A percentile compares a stretch with the other conserved stretches of the same genome.
Evolutionary conservation across 2,329 filamentous ascomycete species (phyloP).

Genomic region (Alternaria brassicae): DNA sequence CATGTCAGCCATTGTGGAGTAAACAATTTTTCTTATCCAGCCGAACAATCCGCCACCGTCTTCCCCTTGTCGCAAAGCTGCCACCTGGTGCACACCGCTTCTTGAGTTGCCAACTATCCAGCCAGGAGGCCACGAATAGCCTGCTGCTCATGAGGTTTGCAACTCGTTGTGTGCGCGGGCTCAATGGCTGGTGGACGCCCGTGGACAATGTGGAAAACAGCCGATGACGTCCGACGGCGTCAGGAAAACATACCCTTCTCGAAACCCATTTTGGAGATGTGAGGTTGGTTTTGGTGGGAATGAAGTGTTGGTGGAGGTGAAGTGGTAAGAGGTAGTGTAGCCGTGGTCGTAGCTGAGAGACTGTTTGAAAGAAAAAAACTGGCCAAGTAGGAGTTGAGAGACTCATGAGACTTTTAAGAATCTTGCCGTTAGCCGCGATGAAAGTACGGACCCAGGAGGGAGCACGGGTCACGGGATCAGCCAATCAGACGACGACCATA

Average conservation of each 20-base stretch:
- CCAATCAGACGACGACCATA: constrained; percentile 24
- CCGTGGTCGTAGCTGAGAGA: constrained; percentile 16
- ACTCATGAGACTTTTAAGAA: constrained; percentile 11
- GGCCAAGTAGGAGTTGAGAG: constrained; percentile 34
- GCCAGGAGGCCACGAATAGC: background rate
- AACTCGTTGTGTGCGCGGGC: constrained; percentile 26
- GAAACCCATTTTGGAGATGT: constrained; percentile 50
- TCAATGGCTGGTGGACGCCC: constrained; percentile 33
- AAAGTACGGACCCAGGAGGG: constrained; percentile 18
- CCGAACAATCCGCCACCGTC: constrained; percentile 21
- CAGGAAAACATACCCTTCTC: constrained; percentile 47
- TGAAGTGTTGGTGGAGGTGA: background rate
- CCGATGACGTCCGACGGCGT: constrained; percentile 42
- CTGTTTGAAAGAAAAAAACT: constrained; percentile 33
- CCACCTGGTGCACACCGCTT: constrained; percentile 24
- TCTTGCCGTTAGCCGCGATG: constrained; percentile 24
- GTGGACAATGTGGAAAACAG: constrained; percentile 27
- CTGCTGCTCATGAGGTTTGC: constrained; percentile 10
- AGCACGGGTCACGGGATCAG: constrained; percentile 12
- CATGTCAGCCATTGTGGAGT: constrained; percentile 30
- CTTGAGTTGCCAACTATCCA: constrained; percentile 10
- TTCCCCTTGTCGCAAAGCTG: constrained; percentile 39
- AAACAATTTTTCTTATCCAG: constrained; percentile 13
- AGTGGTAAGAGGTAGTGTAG: background rate
- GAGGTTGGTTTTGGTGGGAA: constrained; percentile 9